These are phyloP conservation scores for Boletus fagicola DNA, from an alignment of 768 basidiomycete species.

Conservation along the genomic window DNA sequence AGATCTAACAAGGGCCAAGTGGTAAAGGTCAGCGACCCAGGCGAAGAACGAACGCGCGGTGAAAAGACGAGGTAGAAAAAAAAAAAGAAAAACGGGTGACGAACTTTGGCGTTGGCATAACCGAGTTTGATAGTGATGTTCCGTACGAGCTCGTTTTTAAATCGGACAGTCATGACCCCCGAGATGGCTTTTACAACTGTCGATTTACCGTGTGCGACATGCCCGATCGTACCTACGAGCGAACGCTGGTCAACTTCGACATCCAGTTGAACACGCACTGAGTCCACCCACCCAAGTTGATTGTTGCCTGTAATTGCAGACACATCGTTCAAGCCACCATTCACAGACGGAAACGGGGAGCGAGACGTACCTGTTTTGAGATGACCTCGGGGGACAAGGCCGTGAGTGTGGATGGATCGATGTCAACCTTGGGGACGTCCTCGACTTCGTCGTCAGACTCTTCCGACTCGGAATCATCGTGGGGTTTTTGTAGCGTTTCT, in stretches of 20 bases:
- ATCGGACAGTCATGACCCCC: slow-evolving; percentile 95
- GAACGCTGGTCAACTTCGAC: slow-evolving; percentile 4
- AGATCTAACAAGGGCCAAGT: slow-evolving; percentile 61
- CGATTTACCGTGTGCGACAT: slow-evolving; percentile 97
- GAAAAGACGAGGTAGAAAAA: background rate
- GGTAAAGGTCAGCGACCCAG: background rate
- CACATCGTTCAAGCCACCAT: slow-evolving; percentile 1
- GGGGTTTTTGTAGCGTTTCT: slow-evolving; percentile 61
- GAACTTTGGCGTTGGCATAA: slow-evolving; percentile 97
- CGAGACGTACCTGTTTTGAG: slow-evolving; percentile 75
- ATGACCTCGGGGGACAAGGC: slow-evolving; percentile 89
- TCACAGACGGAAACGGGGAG: background rate
- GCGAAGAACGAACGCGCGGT: background rate
- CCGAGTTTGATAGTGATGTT: slow-evolving; percentile 99
- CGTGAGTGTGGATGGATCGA: slow-evolving; percentile 80
- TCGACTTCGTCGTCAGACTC: slow-evolving; percentile 59
- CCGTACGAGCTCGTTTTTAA: slow-evolving; percentile 98
- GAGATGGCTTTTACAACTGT: slow-evolving; percentile 99
- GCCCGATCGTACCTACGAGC: slow-evolving; percentile 88
- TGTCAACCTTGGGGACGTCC: slow-evolving; percentile 60
- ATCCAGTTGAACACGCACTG: background rate
- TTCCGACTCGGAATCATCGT: slow-evolving; percentile 70
- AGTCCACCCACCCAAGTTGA: slow-evolving; percentile 70
- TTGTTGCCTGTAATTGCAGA: slow-evolving; percentile 70
- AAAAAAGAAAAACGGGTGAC: slow-evolving; percentile 28